phyloP scores from a whole-genome alignment of 768 basidiomycete species.

The Auriculariales sp. region DNA sequence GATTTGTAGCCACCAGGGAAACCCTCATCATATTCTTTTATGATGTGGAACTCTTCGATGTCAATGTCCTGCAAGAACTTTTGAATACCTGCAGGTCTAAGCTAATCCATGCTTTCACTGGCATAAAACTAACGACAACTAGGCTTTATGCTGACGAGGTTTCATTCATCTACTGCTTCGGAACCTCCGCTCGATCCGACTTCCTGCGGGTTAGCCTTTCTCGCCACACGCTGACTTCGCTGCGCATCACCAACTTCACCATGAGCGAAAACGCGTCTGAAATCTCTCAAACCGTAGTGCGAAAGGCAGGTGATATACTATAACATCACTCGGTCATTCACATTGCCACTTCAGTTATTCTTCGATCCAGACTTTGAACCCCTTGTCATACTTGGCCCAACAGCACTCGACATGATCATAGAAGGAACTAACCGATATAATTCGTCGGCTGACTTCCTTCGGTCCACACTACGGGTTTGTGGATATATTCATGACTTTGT shows the following conservation, averaged over 20 bases:
- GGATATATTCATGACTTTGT: too few species aligned
- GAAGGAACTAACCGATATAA: slow-evolving; percentile 45
- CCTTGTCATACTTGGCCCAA: slow-evolving; percentile 44
- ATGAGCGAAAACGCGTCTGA: slow-evolving; percentile 29
- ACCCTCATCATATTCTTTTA: slow-evolving; percentile 49
- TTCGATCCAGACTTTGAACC: slow-evolving; percentile 50
- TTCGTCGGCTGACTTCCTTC: slow-evolving; percentile 38
- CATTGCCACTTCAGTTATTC: slow-evolving; percentile 32
- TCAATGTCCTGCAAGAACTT: slow-evolving; percentile 46
- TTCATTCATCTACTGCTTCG: slow-evolving; percentile 40
- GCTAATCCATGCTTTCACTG: not conserved
- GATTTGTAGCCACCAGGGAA: too few species aligned
- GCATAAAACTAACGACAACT: not conserved
- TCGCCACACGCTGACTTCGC: slow-evolving; percentile 38
- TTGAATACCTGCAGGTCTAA: slow-evolving; percentile 56
- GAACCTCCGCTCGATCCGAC: slow-evolving; percentile 39
- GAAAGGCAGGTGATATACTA: slow-evolving; percentile 27
- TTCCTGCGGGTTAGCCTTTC: slow-evolving; percentile 49
- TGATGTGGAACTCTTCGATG: slow-evolving; percentile 62
- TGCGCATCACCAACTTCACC: slow-evolving; percentile 37
- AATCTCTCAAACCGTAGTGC: slow-evolving; percentile 38
- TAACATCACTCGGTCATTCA: not conserved
- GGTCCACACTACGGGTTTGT: slow-evolving; percentile 48
- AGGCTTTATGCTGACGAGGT: slow-evolving; percentile 20
- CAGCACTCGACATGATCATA: slow-evolving; percentile 34